Percentiles rank a stretch among this genome's conserved stretches.
Conservation (phyloP, 2,329 filamentous ascomycete species). For the Fusarium proliferatum region DNA sequence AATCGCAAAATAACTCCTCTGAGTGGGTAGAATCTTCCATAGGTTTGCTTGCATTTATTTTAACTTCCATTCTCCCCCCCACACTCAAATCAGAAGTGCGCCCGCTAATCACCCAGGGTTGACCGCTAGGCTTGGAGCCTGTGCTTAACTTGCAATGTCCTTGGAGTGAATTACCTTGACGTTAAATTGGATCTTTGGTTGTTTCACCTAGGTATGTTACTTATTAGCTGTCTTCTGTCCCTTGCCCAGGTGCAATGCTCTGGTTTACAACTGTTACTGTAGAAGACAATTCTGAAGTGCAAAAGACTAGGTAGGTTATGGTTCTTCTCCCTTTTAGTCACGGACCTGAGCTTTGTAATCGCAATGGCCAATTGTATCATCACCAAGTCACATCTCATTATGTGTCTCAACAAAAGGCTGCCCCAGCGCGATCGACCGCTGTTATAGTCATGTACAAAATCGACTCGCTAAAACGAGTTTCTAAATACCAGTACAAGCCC, state of each 20-base stretch:
- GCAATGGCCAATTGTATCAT: background rate
- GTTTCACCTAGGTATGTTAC: background rate
- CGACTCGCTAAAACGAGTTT: conserved; percentile 11
- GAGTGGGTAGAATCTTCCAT: background rate
- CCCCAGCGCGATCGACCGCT: background rate
- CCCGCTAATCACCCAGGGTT: background rate
- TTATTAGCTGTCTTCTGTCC: background rate
- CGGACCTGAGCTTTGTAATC: background rate
- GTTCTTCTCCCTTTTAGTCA: background rate
- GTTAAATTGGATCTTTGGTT: background rate
- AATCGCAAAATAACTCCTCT: background rate
- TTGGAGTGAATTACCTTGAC: background rate
- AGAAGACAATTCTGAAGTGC: background rate
- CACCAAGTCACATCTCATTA: background rate
- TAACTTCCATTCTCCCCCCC: background rate
- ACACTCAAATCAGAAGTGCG: background rate
- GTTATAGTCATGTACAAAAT: conserved; percentile 13
- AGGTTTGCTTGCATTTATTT: background rate
- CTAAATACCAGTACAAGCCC: background rate
- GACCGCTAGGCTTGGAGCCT: background rate
- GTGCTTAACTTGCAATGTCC: background rate
- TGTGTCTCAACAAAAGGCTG: background rate
- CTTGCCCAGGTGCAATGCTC: background rate
- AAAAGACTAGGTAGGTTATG: background rate
- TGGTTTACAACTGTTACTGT: background rate